Conservation (phyloP, 1,284 basidiomycete species). For the Ustilago bromivora region DNA sequence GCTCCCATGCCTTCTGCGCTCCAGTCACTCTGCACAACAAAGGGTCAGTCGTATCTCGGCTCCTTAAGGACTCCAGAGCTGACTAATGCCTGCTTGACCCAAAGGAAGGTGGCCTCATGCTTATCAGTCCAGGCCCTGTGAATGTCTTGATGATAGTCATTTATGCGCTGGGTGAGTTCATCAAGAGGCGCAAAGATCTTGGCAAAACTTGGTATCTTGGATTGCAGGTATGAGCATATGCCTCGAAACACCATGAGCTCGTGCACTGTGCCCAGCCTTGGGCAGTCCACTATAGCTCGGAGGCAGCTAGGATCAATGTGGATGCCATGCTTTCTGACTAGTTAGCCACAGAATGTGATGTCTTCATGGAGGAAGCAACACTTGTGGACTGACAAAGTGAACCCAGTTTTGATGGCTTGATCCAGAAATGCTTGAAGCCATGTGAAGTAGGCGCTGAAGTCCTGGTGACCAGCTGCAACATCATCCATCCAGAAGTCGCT, state of each 20-base stretch:
- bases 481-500: not conserved
- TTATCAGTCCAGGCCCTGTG: too few species aligned
- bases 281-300: too few species aligned
- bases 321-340: not conserved
- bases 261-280: too few species aligned
- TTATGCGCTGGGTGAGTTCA: too few species aligned
- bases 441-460: not conserved
- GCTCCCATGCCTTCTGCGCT: conserved; percentile 8
- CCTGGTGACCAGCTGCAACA: not conserved
- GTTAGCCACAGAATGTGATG: conserved; percentile 6
- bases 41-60: conserved; percentile 45
- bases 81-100: not conserved
- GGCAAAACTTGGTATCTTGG: too few species aligned
- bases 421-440: not conserved
- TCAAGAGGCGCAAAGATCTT: too few species aligned
- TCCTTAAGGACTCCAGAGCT: conserved; percentile 38
- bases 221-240: too few species aligned
- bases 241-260: too few species aligned
- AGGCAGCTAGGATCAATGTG: too few species aligned
- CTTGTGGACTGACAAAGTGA: conserved; percentile 1
- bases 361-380: conserved; percentile 5
- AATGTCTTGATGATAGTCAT: too few species aligned
- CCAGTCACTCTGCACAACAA: conserved; percentile 3
- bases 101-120: too few species aligned
- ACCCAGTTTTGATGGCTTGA: not conserved